Evolutionary conservation across 2,329 filamentous ascomycete species (phyloP), one percentile per base, ranked within the genome.

Genomic region (Colletotrichum sp.): DNA sequence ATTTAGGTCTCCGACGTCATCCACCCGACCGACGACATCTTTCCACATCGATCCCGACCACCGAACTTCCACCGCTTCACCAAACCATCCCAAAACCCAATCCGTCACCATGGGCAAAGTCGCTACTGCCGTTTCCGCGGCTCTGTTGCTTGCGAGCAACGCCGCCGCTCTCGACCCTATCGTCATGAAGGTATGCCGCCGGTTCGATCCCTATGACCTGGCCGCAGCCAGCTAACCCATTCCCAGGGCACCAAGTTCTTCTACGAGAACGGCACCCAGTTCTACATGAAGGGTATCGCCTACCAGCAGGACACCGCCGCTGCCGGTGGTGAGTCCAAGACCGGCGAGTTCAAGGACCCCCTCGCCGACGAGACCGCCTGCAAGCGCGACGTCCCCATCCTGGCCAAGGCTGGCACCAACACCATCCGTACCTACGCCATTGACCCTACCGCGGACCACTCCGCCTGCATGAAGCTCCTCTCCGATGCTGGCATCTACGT

Each of bases 381-480:
- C 90, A 91, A 91, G 84, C 95, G 96, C 81, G 97, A 99, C 84
- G 91, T 99, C 65, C 95, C 95, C 63, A 92, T 95, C 81, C 90
- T 99, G 79, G 84, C 91, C 83, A 88, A 95, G 84, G 91, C 98
- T 77, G 90, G 92, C 78, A 98, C 96, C 86, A 99, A 99, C 88
- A 93, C 93, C 81, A 96, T 99, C 85, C 96, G 97, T 85, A 96
- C 97, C 72, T 99, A 99, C 85, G 96, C 96, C 81, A 92, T 99
- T 81, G 92, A 99, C 87, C 95, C 96, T 28, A 91, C 89, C 18
- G 85, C 89, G 79, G 90, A 98, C 87, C 97, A 99, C 88, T 89
- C 90, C 70, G 90, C 89, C 68, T 99, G 97, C 89, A 98, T 99
- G 96, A 88, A 90, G 79, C 85, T 95, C 79, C 91, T 99, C 66